phyloP scores from a whole-genome alignment of 164 flowering plant genomes.

The Vitis cinerea region DNA sequence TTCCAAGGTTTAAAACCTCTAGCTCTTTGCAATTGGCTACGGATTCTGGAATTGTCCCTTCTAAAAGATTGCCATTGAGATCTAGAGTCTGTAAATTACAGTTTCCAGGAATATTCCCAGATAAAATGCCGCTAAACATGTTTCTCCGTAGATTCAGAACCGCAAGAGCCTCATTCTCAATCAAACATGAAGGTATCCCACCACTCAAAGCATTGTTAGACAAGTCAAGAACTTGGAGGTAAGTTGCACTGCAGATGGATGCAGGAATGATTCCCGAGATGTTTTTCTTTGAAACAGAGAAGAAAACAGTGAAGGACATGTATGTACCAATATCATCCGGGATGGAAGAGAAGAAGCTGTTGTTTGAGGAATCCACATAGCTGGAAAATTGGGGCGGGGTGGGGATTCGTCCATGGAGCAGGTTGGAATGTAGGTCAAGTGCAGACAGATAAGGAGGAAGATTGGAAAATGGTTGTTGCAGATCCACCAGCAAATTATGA shows the following conservation, averaged over 20 bases:
- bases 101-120: no score
- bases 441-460: not conserved
- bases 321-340: conserved; percentile 16
- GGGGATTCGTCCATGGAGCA: conserved; percentile 32
- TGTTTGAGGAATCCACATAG: conserved; percentile 41
- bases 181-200: not conserved
- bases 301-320: not conserved
- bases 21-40: no score
- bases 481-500: not conserved
- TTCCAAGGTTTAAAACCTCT: no score
- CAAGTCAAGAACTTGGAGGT: not conserved
- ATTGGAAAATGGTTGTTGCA: conserved; percentile 16
- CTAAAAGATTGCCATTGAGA: no score
- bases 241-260: not conserved
- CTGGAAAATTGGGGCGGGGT: not conserved
- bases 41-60: no score
- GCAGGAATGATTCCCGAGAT: not conserved
- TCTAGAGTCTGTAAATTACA: no score
- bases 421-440: conserved; percentile 39
- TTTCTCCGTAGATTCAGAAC: conserved; percentile 6
- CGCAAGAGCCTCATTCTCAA: not conserved
- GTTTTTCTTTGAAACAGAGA: conserved; percentile 1
- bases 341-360: conserved; percentile 25
- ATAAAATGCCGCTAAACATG: conserved; percentile 3
- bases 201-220: not conserved